phyloP scores from a whole-genome alignment of 2,329 filamentous ascomycete genomes.

The Neophaeococcomyces aloes region DNA sequence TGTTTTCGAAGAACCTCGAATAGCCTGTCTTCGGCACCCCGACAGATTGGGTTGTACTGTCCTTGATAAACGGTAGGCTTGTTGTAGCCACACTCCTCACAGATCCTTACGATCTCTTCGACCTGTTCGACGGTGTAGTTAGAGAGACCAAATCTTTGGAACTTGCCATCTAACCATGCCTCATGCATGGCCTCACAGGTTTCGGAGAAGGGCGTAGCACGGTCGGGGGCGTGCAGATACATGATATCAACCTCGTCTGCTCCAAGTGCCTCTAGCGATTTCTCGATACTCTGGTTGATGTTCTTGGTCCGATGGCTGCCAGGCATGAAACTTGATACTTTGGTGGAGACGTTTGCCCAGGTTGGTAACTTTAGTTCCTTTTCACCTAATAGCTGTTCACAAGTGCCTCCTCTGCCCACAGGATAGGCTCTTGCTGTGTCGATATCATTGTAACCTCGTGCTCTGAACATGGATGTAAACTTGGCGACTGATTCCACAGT shows the following conservation, averaged over 20 bases:
- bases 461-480: constrained; percentile 20
- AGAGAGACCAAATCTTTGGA: constrained; percentile 38
- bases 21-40: constrained; percentile 30
- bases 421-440: constrained; percentile 25
- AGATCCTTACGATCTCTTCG: constrained; percentile 34
- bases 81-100: constrained; percentile 32
- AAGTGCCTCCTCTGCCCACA: constrained; percentile 21
- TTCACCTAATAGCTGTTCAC: constrained; percentile 23
- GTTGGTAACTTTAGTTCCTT: constrained; percentile 18
- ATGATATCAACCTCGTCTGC: constrained; percentile 24
- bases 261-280: constrained; percentile 21
- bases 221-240: constrained; percentile 40
- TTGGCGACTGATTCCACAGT: constrained; percentile 20
- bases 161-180: constrained; percentile 33
- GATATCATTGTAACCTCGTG: constrained; percentile 22
- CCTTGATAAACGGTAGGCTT: constrained; percentile 40
- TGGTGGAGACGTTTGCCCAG: constrained; percentile 22
- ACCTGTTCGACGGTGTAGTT: constrained; percentile 40
- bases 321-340: constrained; percentile 22
- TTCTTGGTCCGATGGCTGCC: constrained; percentile 22
- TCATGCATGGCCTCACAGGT: constrained; percentile 34
- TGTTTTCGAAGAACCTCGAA: constrained; percentile 21
- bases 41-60: constrained; percentile 37
- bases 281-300: constrained; percentile 22
- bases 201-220: constrained; percentile 34